A percentile compares a stretch with the other conserved stretches of the same genome.
phyloP scores from a whole-genome alignment of 1,284 basidiomycete species.

The Fomitopsis pinicola region DNA sequence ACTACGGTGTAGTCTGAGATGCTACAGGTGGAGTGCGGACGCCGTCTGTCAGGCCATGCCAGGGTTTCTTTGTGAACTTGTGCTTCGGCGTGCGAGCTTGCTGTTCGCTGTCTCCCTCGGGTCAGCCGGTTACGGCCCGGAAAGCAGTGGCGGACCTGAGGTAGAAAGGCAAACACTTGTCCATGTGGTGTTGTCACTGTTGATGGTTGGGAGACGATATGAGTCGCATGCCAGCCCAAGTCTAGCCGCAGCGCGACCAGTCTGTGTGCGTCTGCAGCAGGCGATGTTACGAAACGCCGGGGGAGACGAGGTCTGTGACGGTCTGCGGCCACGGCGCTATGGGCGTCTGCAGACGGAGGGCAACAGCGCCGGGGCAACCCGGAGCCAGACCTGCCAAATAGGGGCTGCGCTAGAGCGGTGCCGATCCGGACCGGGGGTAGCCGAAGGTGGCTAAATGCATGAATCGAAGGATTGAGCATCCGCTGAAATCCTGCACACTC shows the following conservation, averaged over 20 bases:
- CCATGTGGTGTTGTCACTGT: background rate
- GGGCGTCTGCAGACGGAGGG: background rate
- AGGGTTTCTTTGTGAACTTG: background rate
- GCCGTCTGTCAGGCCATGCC: background rate
- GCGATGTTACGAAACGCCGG: background rate
- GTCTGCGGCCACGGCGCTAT: background rate
- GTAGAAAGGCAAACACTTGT: background rate
- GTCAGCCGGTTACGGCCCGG: background rate
- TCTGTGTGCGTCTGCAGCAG: background rate
- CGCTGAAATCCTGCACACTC: background rate
- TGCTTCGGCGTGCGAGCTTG: background rate
- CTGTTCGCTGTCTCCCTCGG: background rate
- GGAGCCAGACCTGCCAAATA: background rate
- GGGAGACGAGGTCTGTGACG: background rate
- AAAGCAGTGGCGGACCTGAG: background rate
- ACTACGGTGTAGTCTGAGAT: background rate
- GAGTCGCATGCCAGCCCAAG: background rate
- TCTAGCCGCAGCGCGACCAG: background rate
- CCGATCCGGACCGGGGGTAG: conserved; percentile 1
- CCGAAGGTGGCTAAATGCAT: background rate
- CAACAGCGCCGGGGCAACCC: background rate
- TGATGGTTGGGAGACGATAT: background rate
- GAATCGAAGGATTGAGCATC: background rate
- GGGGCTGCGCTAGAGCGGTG: background rate
- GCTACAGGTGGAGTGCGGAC: background rate